Base-by-base conservation (phyloP, 2,329 filamentous ascomycete species). In the Macroventuria anomochaeta region DNA sequence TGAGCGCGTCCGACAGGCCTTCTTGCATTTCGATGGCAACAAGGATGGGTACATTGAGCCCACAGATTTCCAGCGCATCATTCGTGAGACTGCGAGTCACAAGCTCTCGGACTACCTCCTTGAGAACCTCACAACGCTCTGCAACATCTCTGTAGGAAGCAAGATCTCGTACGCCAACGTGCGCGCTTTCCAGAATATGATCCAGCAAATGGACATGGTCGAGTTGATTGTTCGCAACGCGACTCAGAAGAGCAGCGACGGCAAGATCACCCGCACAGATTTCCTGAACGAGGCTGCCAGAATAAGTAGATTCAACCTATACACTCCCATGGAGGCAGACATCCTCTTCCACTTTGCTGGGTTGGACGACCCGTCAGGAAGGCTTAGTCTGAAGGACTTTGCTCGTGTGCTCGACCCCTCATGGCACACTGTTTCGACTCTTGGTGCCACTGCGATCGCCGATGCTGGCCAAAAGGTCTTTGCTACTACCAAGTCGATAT, bases 161-260 rank as follows among this genome's bases (percentile, higher is more conserved):
- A 96, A 96, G 79, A 95, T 99, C 65, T 97, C 93, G 6, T 99
- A 99, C 73, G 92, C 95, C 74, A 97, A 96, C 72, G 95, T 99
- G 26, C 87, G 95, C 63, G 95, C 95, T 31, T 99, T 99, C 80
- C 93, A 96, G 80, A 99, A 99, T 75, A 88, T 99, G 77, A 93
- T 99, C 67, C 88, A 90, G 69, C 93, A 97, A 78, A 97, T 99
- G 91, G 95, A 99, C 70, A 84, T 97, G 68, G 91, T 97, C 42
- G 95, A 99, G 80, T 81, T 96, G 63, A 92, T 99, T 71, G 85
- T 99, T 61, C 87, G 91, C 63, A 91, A 91, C 70, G 95, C 95
- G 31, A 90, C 91, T 60, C 79, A 81, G 65, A 92, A 93, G 79
- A 96, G 90, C 74, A 65, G 79, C 10, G 95, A 99, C 74, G 91